Conservation (phyloP, 2,329 filamentous ascomycete genomes). For the Exophiala dermatitidis region DNA sequence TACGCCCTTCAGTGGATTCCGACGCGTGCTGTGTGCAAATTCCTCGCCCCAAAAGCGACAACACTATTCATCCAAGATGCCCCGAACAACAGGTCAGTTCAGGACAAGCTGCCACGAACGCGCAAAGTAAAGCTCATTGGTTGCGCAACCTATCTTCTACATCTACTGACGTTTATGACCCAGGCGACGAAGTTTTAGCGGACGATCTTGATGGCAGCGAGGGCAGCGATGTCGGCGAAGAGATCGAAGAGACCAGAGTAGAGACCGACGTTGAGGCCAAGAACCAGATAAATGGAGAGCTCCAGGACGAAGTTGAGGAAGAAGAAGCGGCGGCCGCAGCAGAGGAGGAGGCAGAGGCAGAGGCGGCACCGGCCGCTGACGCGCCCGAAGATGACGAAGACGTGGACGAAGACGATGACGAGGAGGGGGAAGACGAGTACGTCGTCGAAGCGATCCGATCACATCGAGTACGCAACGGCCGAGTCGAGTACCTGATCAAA, state of each 20-base stretch:
- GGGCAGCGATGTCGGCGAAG: conserved; percentile 6
- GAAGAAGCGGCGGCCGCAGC: conserved; percentile 24
- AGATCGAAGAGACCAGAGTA: background rate
- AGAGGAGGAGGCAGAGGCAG: conserved; percentile 11
- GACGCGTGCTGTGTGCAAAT: too few species aligned
- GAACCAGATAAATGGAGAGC: conserved; percentile 17
- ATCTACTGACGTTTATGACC: background rate
- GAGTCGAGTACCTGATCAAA: conserved; percentile 38
- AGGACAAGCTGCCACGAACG: too few species aligned
- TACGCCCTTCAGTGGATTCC: too few species aligned
- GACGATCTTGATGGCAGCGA: conserved; percentile 1
- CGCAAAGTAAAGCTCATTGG: too few species aligned
- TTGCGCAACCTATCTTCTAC: too few species aligned
- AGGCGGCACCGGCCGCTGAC: conserved; percentile 26
- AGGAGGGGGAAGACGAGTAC: conserved; percentile 27
- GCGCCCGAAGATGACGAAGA: conserved; percentile 27
- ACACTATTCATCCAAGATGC: too few species aligned
- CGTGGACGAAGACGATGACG: conserved; percentile 33
- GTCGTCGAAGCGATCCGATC: conserved; percentile 9
- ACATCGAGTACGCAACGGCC: conserved; percentile 2
- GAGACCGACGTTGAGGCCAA: conserved; percentile 13
- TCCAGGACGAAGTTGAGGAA: conserved; percentile 29
- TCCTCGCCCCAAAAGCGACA: too few species aligned
- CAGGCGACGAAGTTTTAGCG: background rate
- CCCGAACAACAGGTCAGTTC: too few species aligned